Evolutionary conservation across 176 grass and related monocot species (phyloP), one percentile per base, ranked within the genome.

Genomic region (Carex pumila): DNA sequence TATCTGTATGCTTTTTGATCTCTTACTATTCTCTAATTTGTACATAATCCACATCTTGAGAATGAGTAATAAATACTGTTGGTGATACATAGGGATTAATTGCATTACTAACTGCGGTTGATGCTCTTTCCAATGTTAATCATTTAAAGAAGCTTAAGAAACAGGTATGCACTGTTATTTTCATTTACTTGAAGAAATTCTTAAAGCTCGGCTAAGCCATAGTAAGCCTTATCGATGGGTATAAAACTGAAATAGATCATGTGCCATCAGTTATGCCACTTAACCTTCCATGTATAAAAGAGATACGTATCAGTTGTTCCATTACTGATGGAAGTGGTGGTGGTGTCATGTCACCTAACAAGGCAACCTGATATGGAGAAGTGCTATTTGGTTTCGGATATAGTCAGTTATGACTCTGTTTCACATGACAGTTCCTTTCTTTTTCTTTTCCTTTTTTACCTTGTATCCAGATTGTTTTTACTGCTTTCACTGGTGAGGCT

Each of bases 81-180:
- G 12, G 12, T 68, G 81, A 60, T 88, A 31, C 69, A 45, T 83
- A 98, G 95, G 95, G 95, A 87, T 88, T 98, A 85, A 95, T 98
- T 90, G 93, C 96, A 59, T 93, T 98, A 92, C 91, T 98, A 39
- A 90, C 91, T 84, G 91, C 96, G 81, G 93, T 98, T 79, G 96
- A 98, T 83, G 86, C 96, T 83, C 96, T 98, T 89, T 98, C 96
- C 76, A 89, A 88, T 83, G 64, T 98, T 54, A 77, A 77, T 80
- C 85, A 88, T 89, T 79, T 98, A 85, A 86, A 85, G 74, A 93
- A 86, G 63, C 93, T 98, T 47, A 85, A 95, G 80, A 98, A 95
- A 89, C 93, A 98, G 91, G 96, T 95, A 95, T 2, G 22, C 52
- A 65, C 25, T 55, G 49, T 55, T 76, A 4, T 76, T 30, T 31